A percentile compares a stretch with the other conserved stretches of the same genome.
phyloP scores from a whole-genome alignment of 805 yeast genomes.

The Yarrowia deformans region DNA sequence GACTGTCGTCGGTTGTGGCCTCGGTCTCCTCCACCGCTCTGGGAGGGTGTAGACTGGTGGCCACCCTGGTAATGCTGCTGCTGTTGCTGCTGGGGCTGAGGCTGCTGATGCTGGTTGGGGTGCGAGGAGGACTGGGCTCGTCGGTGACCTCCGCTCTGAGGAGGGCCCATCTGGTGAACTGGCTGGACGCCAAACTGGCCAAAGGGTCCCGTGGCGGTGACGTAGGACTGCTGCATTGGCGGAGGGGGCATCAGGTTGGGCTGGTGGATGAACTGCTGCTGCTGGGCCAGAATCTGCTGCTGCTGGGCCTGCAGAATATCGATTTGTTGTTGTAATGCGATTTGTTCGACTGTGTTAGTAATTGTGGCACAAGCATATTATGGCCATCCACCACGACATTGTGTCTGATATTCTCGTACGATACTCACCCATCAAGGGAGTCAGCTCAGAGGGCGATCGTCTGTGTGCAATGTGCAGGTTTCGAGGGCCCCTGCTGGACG shows the following conservation, averaged over 20 bases:
- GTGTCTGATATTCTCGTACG: neutral
- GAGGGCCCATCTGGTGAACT: slow-evolving; percentile 40
- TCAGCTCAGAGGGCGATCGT: slow-evolving; percentile 93
- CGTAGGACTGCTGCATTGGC: slow-evolving; percentile 42
- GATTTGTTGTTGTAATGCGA: slow-evolving; percentile 84
- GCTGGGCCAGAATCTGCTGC: slow-evolving; percentile 81
- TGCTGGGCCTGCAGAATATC: slow-evolving; percentile 92
- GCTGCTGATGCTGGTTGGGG: slow-evolving; percentile 33
- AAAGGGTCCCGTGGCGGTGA: slow-evolving; percentile 44
- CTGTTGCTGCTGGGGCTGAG: no score
- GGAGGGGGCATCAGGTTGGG: slow-evolving; percentile 46
- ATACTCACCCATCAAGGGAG: slow-evolving; percentile 78
- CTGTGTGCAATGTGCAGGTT: slow-evolving; percentile 94
- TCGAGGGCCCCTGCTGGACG: slow-evolving; percentile 45
- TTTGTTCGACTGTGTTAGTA: slow-evolving; percentile 59
- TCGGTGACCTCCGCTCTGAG: slow-evolving; percentile 47
- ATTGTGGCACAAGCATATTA: no score
- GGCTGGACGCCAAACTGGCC: slow-evolving; percentile 46
- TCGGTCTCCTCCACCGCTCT: slow-evolving; percentile 45
- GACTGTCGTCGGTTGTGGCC: slow-evolving; percentile 95
- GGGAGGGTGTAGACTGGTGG: slow-evolving; percentile 39
- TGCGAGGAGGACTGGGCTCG: slow-evolving; percentile 50
- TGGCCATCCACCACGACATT: neutral
- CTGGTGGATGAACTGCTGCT: slow-evolving; percentile 53
- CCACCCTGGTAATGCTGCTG: slow-evolving; percentile 23